Conservation (phyloP, 192 early-diverging fungal genomes). For the Lobosporangium transversale region DNA sequence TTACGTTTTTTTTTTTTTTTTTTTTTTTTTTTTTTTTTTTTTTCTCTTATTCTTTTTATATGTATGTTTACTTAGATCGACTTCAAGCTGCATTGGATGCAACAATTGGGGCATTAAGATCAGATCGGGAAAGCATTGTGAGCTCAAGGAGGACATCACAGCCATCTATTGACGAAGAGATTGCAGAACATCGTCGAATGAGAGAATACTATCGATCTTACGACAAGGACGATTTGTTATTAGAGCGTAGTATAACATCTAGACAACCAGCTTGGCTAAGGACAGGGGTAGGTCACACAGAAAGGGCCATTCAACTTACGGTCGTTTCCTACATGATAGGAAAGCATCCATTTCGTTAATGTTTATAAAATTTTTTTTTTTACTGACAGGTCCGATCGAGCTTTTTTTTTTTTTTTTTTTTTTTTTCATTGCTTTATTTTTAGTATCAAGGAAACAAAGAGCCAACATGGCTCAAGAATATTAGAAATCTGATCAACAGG, state of each 20-base stretch:
- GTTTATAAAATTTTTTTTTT: no score
- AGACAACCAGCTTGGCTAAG: constrained; percentile 36
- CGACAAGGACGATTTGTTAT: constrained; percentile 18
- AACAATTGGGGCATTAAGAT: constrained; percentile 34
- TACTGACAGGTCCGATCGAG: no score
- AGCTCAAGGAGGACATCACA: constrained; percentile 7
- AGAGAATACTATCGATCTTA: constrained; percentile 14
- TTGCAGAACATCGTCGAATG: constrained; percentile 15
- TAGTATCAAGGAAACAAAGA: constrained; percentile 35
- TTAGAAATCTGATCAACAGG: constrained; percentile 34
- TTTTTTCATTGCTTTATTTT: no score
- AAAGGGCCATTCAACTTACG: no score
- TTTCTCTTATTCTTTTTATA: no score
- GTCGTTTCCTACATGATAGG: no score
- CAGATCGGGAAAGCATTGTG: constrained; percentile 10
- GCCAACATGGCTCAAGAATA: constrained; percentile 40
- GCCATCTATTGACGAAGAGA: constrained; percentile 13
- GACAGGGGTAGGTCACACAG: constrained; percentile 44
- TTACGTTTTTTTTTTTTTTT: no score
- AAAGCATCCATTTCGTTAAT: no score
- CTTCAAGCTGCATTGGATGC: constrained; percentile 31
- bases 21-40: no score
- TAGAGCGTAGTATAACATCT: neutral
- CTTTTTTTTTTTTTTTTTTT: no score
- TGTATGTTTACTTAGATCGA: constrained; percentile 15